Conservation (phyloP, 2,329 filamentous ascomycete species). For the Colletotrichum trifolii region DNA sequence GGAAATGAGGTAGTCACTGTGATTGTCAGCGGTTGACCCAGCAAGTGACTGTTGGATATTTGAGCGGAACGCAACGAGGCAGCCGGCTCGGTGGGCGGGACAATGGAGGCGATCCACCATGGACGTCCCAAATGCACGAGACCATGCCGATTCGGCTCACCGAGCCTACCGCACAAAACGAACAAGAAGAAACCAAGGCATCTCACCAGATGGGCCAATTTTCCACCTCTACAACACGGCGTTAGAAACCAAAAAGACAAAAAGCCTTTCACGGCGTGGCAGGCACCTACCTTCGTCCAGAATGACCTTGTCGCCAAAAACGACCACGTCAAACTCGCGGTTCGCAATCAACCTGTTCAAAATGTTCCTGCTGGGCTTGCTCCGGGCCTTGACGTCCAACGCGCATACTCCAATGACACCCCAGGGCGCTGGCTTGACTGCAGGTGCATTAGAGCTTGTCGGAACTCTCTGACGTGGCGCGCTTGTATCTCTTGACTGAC, state of each 20-base stretch:
- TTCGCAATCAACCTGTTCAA: slow-evolving; percentile 91
- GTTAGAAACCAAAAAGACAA: slow-evolving; percentile 4
- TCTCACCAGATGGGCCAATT: slow-evolving; percentile 91
- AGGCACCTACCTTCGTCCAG: slow-evolving; percentile 79
- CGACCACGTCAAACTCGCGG: slow-evolving; percentile 93
- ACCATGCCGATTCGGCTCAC: slow-evolving; percentile 50
- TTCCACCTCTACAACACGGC: slow-evolving; percentile 72
- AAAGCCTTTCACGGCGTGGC: neutral
- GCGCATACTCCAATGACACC: slow-evolving; percentile 92
- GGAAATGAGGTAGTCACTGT: slow-evolving; percentile 89
- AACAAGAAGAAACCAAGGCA: neutral
- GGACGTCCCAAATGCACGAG: slow-evolving; percentile 32
- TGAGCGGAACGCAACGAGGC: neutral
- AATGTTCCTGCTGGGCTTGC: slow-evolving; percentile 97
- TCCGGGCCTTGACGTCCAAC: slow-evolving; percentile 93
- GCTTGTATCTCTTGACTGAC: slow-evolving; percentile 44
- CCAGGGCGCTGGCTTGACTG: slow-evolving; percentile 67
- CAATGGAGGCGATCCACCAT: too few relatives aligned
- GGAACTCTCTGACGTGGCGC: slow-evolving; percentile 33
- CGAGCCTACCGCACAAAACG: slow-evolving; percentile 38
- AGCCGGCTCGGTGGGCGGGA: neutral
- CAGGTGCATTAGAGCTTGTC: slow-evolving; percentile 43
- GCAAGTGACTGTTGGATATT: neutral
- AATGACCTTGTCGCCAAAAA: slow-evolving; percentile 99
- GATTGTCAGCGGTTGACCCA: slow-evolving; percentile 4